Evolutionary conservation across 2,329 filamentous ascomycete species (phyloP).

Genomic region (Pseudogymnoascus sp.): DNA sequence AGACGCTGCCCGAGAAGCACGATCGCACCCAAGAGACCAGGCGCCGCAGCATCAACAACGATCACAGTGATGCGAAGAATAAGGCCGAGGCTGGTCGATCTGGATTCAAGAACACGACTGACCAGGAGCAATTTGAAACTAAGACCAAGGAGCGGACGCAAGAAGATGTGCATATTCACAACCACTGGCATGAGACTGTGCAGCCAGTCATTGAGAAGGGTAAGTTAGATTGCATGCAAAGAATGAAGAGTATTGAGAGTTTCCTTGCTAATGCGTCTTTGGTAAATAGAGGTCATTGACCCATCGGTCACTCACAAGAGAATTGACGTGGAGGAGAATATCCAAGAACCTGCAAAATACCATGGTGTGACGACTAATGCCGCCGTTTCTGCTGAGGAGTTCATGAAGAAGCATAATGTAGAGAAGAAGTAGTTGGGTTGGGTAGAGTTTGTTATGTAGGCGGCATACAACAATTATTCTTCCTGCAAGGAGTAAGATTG

Average conservation of each 20-base stretch:
- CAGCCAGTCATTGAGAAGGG: slow-evolving; percentile 11
- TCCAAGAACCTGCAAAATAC: neutral
- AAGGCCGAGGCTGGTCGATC: neutral
- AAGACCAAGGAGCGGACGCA: neutral
- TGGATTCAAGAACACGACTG: neutral
- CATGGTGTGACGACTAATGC: neutral
- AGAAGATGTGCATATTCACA: neutral
- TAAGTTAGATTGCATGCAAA: slow-evolving; percentile 3
- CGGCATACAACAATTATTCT: neutral
- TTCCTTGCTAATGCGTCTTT: slow-evolving; percentile 7
- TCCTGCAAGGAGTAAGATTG: neutral
- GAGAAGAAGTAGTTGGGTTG: neutral
- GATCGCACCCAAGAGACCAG: neutral
- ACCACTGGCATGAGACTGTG: slow-evolving; percentile 7
- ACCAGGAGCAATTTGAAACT: slow-evolving; percentile 14
- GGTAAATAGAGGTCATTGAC: neutral
- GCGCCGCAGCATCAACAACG: slow-evolving; percentile 7
- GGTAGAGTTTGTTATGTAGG: neutral
- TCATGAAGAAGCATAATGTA: neutral
- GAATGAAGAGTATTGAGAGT: neutral
- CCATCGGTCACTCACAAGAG: neutral
- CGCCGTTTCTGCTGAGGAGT: neutral
- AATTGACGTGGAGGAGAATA: neutral
- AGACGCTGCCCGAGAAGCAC: neutral
- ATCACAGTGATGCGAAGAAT: neutral